phyloP scores from a whole-genome alignment of 345 rosid genomes.

The Microcos paniculata region DNA sequence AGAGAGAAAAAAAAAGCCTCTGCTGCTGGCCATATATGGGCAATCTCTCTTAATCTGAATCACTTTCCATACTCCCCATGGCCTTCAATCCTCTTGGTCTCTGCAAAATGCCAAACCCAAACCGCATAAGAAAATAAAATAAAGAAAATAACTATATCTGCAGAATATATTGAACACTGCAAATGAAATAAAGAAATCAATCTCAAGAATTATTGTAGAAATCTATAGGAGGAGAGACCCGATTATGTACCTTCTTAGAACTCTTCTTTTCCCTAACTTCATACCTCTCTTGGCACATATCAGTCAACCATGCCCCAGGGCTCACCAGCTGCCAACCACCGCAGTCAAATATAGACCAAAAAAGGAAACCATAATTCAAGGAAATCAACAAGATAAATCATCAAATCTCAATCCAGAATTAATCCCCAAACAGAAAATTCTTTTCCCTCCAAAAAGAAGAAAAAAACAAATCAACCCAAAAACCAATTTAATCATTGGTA shows the following conservation, averaged over 20 bases:
- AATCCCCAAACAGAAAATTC: background rate
- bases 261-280: conserved; percentile 80
- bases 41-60: conserved; percentile 48
- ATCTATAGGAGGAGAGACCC: background rate
- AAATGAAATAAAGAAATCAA: background rate
- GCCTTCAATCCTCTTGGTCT: conserved; percentile 79
- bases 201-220: background rate
- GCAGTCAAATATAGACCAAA: background rate
- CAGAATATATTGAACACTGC: background rate
- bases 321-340: conserved; percentile 58
- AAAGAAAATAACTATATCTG: background rate
- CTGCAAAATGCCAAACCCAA: conserved; percentile 34
- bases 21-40: conserved; percentile 11
- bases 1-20: conserved; percentile 18
- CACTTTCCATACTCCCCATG: conserved; percentile 73
- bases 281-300: conserved; percentile 78
- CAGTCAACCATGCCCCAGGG: conserved; percentile 82
- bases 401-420: background rate
- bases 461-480: background rate
- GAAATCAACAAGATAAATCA: background rate
- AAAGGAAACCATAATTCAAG: background rate
- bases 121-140: background rate
- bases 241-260: conserved; percentile 53
- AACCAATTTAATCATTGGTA: background rate
- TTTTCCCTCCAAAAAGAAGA: background rate